Base-by-base conservation (phyloP, 495 filamentous ascomycete species). In the Penicillium steckii region DNA sequence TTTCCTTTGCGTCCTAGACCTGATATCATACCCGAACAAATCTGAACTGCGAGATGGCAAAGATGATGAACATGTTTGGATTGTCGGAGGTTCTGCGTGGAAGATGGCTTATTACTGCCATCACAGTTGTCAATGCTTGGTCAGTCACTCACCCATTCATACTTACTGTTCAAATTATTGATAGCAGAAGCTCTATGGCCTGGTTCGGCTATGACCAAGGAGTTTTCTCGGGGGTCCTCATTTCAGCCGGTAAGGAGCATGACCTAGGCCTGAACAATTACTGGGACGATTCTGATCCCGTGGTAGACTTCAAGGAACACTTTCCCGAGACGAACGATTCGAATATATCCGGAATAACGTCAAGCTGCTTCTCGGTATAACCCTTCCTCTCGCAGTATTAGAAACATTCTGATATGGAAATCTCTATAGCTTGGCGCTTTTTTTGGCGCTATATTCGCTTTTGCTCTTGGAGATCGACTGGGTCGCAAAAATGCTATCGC, bases 141-240 rank as follows among this genome's bases (percentile, higher is more conserved):
- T 48, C 15, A n/a, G 44, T 22, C 19, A 21, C 19, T 4, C 1
- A 33, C 8, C 19, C n/a, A n/a, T 10, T 2, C 12, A 12, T n/a
- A 6, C 8, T 19, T 21, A 15, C n/a, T 7, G 25, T 23, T 3
- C 27, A 25, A 33, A 4, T 4, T 1, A 43, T 4, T 30, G 21
- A 13, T 47, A 38, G 41, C 23, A 17, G 41, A 15, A 54, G 51
- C 15, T 69, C 61, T 18, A 59, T 65, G 61, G 64, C 64, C 13
- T 62, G 64, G 50, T 67, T 67, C 42, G 66, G 64, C 29, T 67
- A 69, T 30, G 64, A 67, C 48, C 61, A 69, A 56, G 68, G 66
- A n/a, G 53, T 64, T 17, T 69, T 67, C 44, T 56, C 61, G 4
- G 66, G 66, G 18, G 58, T 58, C 21, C 51, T 69, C 15, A 71